A percentile compares a stretch with the other conserved stretches of the same genome.
Evolutionary conservation across 805 yeast species (phyloP).

Genomic region (Yarrowia divulgata): DNA sequence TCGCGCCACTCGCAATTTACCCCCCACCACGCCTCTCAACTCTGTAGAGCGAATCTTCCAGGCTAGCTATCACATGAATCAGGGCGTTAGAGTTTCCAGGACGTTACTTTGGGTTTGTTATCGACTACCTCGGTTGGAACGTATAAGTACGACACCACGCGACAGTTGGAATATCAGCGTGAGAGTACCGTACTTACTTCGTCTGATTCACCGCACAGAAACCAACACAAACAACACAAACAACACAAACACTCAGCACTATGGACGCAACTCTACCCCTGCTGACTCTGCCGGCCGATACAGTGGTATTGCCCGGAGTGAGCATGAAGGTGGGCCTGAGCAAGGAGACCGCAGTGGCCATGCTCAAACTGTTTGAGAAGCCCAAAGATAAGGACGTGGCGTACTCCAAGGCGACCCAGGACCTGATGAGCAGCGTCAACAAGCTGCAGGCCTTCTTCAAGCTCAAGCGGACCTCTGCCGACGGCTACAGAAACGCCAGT

Average conservation of each 20-base stretch:
- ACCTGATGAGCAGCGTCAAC: conserved; percentile 23
- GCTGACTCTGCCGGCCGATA: conserved; percentile 40
- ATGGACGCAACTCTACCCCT: conserved; percentile 38
- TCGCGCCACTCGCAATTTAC: background rate
- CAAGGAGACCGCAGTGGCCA: conserved; percentile 30
- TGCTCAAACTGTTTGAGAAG: conserved; percentile 39
- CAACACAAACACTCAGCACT: background rate
- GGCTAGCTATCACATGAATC: conserved; percentile 28
- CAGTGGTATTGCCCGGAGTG: conserved; percentile 40
- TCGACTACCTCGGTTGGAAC: conserved; percentile 38
- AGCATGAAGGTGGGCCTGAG: conserved; percentile 35
- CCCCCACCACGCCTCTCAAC: background rate
- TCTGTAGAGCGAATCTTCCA: background rate
- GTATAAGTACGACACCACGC: conserved; percentile 28
- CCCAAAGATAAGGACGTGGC: conserved; percentile 26
- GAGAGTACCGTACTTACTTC: too few relatives aligned
- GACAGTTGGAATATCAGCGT: too few relatives aligned
- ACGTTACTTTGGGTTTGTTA: conserved; percentile 14
- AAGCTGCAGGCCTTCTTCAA: conserved; percentile 17
- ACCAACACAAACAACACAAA: background rate
- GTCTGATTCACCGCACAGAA: too few relatives aligned
- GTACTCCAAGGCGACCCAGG: conserved; percentile 37
- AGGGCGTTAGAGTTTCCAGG: background rate
- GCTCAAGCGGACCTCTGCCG: conserved; percentile 36
- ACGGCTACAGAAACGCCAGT: conserved; percentile 37